phyloP scores from a whole-genome alignment of 345 rosid species.

The Heritiera littoralis region DNA sequence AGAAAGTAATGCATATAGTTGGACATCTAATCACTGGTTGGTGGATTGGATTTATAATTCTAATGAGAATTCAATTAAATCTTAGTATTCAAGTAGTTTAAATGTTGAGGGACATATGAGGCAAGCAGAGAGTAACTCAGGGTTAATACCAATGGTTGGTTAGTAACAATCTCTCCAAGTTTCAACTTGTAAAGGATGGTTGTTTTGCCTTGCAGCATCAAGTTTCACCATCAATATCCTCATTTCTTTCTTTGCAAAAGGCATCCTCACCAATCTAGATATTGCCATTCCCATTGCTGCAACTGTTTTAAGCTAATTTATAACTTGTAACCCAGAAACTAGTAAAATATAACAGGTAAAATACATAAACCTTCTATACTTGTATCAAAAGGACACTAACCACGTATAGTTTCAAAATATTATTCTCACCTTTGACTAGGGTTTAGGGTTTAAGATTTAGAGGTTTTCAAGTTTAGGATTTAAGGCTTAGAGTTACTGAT shows the following conservation, averaged over 20 bases:
- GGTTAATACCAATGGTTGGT: slow-evolving; percentile 64
- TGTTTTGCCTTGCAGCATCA: slow-evolving; percentile 39
- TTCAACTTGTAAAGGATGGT: no score
- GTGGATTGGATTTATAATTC: background rate
- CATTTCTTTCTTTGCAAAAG: slow-evolving; percentile 68
- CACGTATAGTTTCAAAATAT: no score
- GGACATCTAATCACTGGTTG: background rate
- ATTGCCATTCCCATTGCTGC: slow-evolving; percentile 32
- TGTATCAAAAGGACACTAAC: no score
- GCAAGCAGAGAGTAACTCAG: background rate
- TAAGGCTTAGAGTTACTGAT: no score
- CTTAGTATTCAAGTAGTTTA: background rate
- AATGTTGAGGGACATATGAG: background rate
- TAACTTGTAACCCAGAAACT: background rate
- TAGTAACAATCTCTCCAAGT: slow-evolving; percentile 46
- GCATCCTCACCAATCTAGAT: background rate
- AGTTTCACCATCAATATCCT: slow-evolving; percentile 77
- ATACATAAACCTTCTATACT: no score
- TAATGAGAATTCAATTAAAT: background rate
- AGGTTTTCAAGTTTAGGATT: no score
- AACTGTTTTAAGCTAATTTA: slow-evolving; percentile 4
- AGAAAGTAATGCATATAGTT: background rate
- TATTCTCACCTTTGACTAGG: no score
- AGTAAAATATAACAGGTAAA: no score
- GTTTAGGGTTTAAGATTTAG: no score